Evolutionary conservation across 345 rosid species (phyloP), one percentile per base, ranked within the genome.

Genomic region (Rhodamnia argentea): DNA sequence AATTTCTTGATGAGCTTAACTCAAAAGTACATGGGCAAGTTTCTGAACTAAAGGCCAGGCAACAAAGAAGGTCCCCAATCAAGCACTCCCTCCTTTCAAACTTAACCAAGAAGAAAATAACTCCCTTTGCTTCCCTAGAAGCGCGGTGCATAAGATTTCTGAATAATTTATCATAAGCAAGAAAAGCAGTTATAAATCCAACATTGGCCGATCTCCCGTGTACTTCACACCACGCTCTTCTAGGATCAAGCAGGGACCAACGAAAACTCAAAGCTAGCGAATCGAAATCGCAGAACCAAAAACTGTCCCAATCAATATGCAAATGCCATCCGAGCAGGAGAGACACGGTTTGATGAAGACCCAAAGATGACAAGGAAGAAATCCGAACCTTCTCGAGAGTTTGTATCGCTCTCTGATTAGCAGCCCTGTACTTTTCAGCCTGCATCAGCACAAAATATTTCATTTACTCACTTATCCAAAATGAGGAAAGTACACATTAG

Each of bases 391-490:
- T 93, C 90, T 96, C 98, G 64, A 95, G 89, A 87, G 93, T 92
- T 85, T 94, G 96, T 85, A 92, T 93, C 74, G 98, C 98, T 84
- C 94, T 95, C 86, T 93, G 94, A 86, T 96, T 97, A 83, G 94
- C 91, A 86, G 92, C 88, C 88, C 90, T 93, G 88, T 93, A 90
- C 84, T 91, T 94, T 85, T 93, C 96, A 37, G 86, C 93, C 99
- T 97, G 88, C 58, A 88, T 58, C 75, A 62, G 37, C 16, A 81
- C 86, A 56, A 76, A 83, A 62, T 23, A 26, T 4, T 85, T 85
- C 9, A 10, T 23, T 53, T 51, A 24, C 58, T 24, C 57, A 55
- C 14, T 53, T 24, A n/a, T 24, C 50, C 20, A 32, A 26, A n/a
- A 52, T 37, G 37, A 47, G 44, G 88, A 85, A 74, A 56, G 40